Evolutionary conservation across 116 monocot genomes (phyloP), one percentile per base, ranked within the genome.

Genomic region (Dioscorea cayenensis): DNA sequence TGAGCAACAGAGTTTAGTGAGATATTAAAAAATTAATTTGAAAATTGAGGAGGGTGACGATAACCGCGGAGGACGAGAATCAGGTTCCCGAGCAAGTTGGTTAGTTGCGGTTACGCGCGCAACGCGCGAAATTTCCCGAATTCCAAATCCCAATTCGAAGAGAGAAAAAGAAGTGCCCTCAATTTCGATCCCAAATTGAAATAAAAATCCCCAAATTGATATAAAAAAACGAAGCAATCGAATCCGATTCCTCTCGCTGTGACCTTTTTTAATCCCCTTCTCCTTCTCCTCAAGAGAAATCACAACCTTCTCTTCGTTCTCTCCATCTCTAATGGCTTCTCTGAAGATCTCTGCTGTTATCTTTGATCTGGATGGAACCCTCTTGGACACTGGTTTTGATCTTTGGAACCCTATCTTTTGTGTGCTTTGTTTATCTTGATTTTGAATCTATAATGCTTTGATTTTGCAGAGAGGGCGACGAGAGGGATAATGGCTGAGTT

Each of bases 281-380:
- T 65, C 35, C 35, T 11, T 49, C 60, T 11, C 73, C 55, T 55
- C n/a, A 8, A 3, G 0, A 16, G 55, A 49, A 43, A 43, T 18
- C 43, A 0, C 8, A 21, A 18, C 21, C 29, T 14, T 49, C 36
- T 27, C 28, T 32, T 71, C 63, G 28, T 29, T 36, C 5, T 14
- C n/a, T 73, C 65, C 25, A 37, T 71, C 28, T 36, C 8, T 64
- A 51, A 84, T 85, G 85, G 76, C 72, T 25, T 28, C 19, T 7
- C 37, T 13, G 52, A 50, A 60, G 48, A 60, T 91, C 19, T 77
- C 75, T 14, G 87, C 91, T 4, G 91, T 91, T n/a, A 87, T 87
- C 14, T 77, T 91, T 1, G 91, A 91, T 79, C 67, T 91, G 16
- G 91, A 91, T 36, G 91, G 87, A 14, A 91, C 91, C 32, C 73